Evolutionary conservation across 1,139 yeast species (phyloP).

Genomic region (Lodderomyces margitis): DNA sequence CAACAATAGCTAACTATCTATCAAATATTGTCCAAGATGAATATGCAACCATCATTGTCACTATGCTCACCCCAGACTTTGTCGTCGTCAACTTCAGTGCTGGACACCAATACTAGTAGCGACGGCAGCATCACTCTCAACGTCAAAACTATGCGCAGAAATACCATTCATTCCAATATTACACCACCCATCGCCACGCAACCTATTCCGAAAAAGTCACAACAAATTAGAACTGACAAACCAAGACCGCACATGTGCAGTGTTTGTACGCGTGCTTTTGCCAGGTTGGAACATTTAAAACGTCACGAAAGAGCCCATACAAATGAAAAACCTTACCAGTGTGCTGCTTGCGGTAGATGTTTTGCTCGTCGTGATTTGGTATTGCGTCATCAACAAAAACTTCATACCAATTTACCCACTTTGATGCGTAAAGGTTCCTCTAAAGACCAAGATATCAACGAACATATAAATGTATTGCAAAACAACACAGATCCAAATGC

Average conservation of each 20-base stretch:
- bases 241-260: conserved; percentile 91
- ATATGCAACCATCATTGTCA: conserved; percentile 3
- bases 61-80: conserved; percentile 2
- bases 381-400: conserved; percentile 47
- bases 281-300: conserved; percentile 88
- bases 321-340: conserved; percentile 87
- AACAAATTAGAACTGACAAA: conserved; percentile 79
- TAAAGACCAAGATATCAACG: conserved; percentile 24
- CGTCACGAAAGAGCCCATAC: conserved; percentile 96
- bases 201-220: conserved; percentile 86
- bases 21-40: background rate
- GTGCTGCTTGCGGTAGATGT: conserved; percentile 51
- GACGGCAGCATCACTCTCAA: background rate
- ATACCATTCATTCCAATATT: conserved; percentile 1
- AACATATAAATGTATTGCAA: conserved; percentile 42
- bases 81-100: background rate
- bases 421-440: conserved; percentile 22
- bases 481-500: conserved; percentile 47
- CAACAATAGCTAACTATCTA: background rate
- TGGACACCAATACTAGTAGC: conserved; percentile 1
- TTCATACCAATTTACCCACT: conserved; percentile 28
- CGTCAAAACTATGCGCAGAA: conserved; percentile 1
- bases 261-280: conserved; percentile 95
- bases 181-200: conserved; percentile 24
- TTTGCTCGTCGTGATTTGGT: conserved; percentile 50